phyloP scores from a whole-genome alignment of 1,284 basidiomycete species.

The Ustilago hordei region DNA sequence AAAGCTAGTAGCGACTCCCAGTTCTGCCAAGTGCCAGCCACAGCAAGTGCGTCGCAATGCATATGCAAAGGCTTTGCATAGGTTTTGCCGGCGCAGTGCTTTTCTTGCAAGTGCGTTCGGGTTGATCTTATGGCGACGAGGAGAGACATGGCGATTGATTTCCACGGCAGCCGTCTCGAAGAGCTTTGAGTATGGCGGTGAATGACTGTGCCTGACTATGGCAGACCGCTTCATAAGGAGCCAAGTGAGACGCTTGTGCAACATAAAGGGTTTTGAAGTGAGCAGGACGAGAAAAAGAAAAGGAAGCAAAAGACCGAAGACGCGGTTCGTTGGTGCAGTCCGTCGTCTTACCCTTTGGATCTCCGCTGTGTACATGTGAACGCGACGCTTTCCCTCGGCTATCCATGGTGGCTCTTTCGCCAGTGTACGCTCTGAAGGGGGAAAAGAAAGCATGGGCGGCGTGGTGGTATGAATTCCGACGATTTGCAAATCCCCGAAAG shows the following conservation, averaged over 20 bases:
- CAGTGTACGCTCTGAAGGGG: neutral
- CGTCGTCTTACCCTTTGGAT: constrained; percentile 10
- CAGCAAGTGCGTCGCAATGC: neutral
- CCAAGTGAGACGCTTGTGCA: too few species aligned
- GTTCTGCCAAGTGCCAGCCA: neutral
- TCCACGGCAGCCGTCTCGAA: neutral
- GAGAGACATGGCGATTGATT: too few species aligned
- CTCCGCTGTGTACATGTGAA: constrained; percentile 18
- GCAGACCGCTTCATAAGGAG: too few species aligned
- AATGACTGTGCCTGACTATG: neutral
- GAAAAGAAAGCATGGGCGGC: constrained; percentile 3
- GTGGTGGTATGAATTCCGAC: neutral
- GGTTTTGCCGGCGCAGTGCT: neutral
- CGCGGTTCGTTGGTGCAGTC: constrained; percentile 1
- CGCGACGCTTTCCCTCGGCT: constrained; percentile 8
- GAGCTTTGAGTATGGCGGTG: neutral
- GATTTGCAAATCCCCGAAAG: constrained; percentile 1
- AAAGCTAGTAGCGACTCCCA: neutral
- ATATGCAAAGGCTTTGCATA: neutral
- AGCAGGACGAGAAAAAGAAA: neutral
- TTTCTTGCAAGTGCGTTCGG: too few species aligned
- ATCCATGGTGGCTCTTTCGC: constrained; percentile 1
- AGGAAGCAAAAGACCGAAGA: neutral
- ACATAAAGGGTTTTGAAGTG: neutral
- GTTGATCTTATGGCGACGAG: too few species aligned